A percentile compares a stretch with the other conserved stretches of the same genome.
Conservation (phyloP, 2,329 filamentous ascomycete genomes). For the Zymoseptoria ardabiliae region DNA sequence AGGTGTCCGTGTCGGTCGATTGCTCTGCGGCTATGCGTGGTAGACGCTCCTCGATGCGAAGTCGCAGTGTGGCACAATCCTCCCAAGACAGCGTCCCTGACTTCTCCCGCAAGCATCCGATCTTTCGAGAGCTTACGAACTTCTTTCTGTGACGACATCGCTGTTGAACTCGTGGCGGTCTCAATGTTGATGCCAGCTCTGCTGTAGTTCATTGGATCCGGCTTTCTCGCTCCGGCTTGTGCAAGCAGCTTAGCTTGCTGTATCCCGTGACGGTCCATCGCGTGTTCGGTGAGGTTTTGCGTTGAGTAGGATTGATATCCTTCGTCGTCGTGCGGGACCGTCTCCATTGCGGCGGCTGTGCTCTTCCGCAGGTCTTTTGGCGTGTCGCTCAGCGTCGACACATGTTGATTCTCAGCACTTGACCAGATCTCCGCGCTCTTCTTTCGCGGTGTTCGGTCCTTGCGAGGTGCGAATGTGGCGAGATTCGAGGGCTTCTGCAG, state of each 20-base stretch:
- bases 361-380: neutral
- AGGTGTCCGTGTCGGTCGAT: too few relatives aligned
- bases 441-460: neutral
- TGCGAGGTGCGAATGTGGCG: slow-evolving; percentile 1
- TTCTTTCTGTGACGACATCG: neutral
- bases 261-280: too few relatives aligned
- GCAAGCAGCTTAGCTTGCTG: too few relatives aligned
- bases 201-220: too few relatives aligned
- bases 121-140: neutral
- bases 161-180: neutral
- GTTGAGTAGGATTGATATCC: neutral
- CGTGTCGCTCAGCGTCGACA: neutral
- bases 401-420: neutral
- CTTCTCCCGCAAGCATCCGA: neutral
- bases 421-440: neutral
- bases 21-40: too few relatives aligned
- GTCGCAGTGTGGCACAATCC: neutral
- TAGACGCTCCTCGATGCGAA: too few relatives aligned
- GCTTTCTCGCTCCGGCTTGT: too few relatives aligned
- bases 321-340: neutral
- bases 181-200: too few relatives aligned
- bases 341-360: neutral
- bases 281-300: neutral
- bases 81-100: neutral
- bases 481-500: neutral